Percentiles rank a stretch among this genome's conserved stretches.
Conservation (phyloP, 1,284 basidiomycete species). For the Schizophyllum amplum region DNA sequence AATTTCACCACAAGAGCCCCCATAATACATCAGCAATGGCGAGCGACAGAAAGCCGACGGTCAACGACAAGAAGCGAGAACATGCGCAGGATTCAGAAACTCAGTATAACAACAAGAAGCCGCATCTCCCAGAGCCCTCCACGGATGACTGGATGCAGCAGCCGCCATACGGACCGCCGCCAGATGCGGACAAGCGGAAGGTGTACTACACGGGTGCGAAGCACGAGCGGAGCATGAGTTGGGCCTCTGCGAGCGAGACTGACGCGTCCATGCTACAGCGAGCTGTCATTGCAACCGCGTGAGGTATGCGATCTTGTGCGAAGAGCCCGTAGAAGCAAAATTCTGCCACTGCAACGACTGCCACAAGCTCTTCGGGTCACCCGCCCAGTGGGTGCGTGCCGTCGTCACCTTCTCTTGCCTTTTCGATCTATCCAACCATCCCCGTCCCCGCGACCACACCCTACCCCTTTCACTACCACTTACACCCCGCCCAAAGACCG, state of each 20-base stretch:
- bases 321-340: not conserved
- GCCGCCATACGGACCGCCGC: not conserved
- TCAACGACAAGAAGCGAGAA: too few relatives aligned
- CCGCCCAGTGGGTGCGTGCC: not conserved
- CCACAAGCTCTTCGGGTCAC: not conserved
- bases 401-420: too few relatives aligned
- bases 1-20: too few relatives aligned
- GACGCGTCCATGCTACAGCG: not conserved
- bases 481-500: not conserved
- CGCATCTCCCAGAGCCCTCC: not conserved
- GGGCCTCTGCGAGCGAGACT: too few relatives aligned
- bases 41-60: too few relatives aligned
- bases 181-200: not conserved
- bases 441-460: not conserved
- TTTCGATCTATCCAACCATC: too few relatives aligned
- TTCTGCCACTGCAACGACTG: not conserved
- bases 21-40: too few relatives aligned
- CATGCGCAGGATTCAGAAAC: too few relatives aligned
- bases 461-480: not conserved
- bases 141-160: not conserved
- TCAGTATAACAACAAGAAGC: too few relatives aligned
- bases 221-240: too few relatives aligned
- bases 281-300: not conserved
- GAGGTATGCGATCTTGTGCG: too few relatives aligned
- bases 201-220: not conserved